Evolutionary conservation across 257 asterid species (phyloP), one percentile per base, ranked within the genome.

Genomic region (Oldenlandia corymbosa): DNA sequence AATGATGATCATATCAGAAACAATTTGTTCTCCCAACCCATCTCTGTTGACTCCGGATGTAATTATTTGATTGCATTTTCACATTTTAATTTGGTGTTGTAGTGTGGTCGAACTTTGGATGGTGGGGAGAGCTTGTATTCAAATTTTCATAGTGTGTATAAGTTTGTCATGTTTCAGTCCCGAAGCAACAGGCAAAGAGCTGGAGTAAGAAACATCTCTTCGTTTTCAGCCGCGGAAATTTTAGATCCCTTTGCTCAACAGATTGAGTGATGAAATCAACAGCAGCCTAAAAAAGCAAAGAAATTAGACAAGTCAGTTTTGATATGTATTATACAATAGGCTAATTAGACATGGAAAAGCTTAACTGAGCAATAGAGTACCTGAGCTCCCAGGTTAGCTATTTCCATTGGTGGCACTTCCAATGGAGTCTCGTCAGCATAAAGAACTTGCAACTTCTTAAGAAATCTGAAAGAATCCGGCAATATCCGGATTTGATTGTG

Each of bases 401-500:
- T 69, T 62, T 68, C 68, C 80, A 50, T 71, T 9, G 96, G 95
- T 51, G 97, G 97, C 65, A 85, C 75, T 73, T 84, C 91, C 56
- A 91, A 36, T 11, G 95, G 96, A 52, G 89, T 84, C 68, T 75
- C 83, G 64, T 84, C 84, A 26, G 88, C 93, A 4, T 68, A 84
- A 12, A 91, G 72, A 60, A 67, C 71, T 71, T 71, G 77, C 47
- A 91, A 71, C 45, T 79, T 85, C 5, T 83, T 55, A 49, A 91
- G 68, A 36, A 69, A 76, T 70, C 85, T 74, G 71, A 91, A 85
- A 54, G 97, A 88, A 61, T 85, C 94, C 0, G 97, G 96, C 76
- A 91, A 64, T 21, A 7, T 49, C 71, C 46, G 78, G 64, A 91
- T 85, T 67, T 91, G 96, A 72, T 85, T 81, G 67, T 83, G 72